A percentile compares a stretch with the other conserved stretches of the same genome.
Evolutionary conservation across 2,329 filamentous ascomycete species (phyloP).

Genomic region (Fonsecaea monophora): DNA sequence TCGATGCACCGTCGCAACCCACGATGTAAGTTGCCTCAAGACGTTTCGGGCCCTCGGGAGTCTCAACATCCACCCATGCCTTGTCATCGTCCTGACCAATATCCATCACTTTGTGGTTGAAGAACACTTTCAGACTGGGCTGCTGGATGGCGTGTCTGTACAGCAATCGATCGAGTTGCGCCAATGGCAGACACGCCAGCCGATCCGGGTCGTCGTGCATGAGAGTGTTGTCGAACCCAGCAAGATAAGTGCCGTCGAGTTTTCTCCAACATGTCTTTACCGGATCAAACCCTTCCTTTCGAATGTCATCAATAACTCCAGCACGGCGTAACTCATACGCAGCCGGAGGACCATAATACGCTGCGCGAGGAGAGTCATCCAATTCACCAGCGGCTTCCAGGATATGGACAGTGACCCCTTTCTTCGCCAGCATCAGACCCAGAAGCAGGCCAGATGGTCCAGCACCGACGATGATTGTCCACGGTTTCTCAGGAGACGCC

Average conservation of each 20-base stretch:
- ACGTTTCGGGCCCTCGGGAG: conserved; percentile 34
- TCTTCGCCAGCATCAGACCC: conserved; percentile 43
- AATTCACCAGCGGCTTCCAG: conserved; percentile 63
- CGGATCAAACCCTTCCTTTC: conserved; percentile 52
- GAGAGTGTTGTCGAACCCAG: conserved; percentile 36
- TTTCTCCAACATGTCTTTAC: conserved; percentile 55
- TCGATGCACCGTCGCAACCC: conserved; percentile 49
- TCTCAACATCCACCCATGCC: conserved; percentile 36
- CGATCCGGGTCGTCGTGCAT: conserved; percentile 43
- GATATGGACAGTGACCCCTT: conserved; percentile 44
- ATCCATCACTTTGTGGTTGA: conserved; percentile 50
- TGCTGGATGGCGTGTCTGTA: conserved; percentile 48
- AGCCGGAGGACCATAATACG: conserved; percentile 67
- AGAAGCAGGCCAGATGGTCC: conserved; percentile 46
- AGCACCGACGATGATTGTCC: conserved; percentile 44
- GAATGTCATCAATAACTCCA: conserved; percentile 63
- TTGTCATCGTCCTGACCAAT: conserved; percentile 36
- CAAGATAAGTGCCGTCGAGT: conserved; percentile 47
- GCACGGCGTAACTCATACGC: conserved; percentile 65
- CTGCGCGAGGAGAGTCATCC: conserved; percentile 67
- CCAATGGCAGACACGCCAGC: conserved; percentile 55
- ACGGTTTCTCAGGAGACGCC: conserved; percentile 27
- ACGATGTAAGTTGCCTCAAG: conserved; percentile 52
- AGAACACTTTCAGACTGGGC: conserved; percentile 49
- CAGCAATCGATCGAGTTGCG: conserved; percentile 53